Percentiles rank a stretch among this genome's conserved stretches.
These are phyloP conservation scores for Hibiscus syriacus DNA, from an alignment of 345 rosid species.

Conservation along the genomic window DNA sequence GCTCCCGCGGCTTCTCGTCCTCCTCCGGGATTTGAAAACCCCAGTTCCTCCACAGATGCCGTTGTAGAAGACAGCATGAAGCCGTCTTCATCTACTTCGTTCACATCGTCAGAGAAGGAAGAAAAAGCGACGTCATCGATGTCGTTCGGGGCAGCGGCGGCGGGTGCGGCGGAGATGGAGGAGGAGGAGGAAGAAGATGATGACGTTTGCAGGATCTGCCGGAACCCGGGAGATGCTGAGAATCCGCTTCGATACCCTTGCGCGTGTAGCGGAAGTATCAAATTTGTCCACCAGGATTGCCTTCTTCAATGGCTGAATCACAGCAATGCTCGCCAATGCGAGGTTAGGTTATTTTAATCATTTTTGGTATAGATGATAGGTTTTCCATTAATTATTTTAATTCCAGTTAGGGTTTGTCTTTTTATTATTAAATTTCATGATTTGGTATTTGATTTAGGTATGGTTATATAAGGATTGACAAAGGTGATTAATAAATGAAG, in stretches of 20 bases:
- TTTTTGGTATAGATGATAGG: neutral
- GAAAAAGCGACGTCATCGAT: constrained; percentile 11
- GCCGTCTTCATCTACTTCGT: neutral
- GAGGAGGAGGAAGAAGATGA: constrained; percentile 90
- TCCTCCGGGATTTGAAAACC: constrained; percentile 1
- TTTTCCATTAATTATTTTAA: neutral
- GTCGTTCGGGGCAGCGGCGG: constrained; percentile 4
- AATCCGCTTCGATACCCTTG: constrained; percentile 95
- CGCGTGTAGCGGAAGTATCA: constrained; percentile 98
- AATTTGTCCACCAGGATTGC: constrained; percentile 96
- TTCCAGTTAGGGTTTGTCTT: constrained; percentile 6
- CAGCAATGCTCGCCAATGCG: constrained; percentile 99
- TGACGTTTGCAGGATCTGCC: constrained; percentile 98
- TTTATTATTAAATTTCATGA: neutral
- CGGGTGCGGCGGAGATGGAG: constrained; percentile 50
- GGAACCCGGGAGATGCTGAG: constrained; percentile 90
- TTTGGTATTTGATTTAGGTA: neutral
- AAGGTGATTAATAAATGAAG: neutral
- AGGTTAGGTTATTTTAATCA: constrained; percentile 38
- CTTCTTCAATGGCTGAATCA: constrained; percentile 99
- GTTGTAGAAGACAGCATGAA: neutral
- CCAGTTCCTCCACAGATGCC: neutral
- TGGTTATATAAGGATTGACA: neutral
- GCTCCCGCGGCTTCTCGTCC: constrained; percentile 25
- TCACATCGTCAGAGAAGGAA: constrained; percentile 4